Evolutionary conservation across 2,329 filamentous ascomycete genomes (phyloP).

Genomic region (Pestalotiopsis sp.): DNA sequence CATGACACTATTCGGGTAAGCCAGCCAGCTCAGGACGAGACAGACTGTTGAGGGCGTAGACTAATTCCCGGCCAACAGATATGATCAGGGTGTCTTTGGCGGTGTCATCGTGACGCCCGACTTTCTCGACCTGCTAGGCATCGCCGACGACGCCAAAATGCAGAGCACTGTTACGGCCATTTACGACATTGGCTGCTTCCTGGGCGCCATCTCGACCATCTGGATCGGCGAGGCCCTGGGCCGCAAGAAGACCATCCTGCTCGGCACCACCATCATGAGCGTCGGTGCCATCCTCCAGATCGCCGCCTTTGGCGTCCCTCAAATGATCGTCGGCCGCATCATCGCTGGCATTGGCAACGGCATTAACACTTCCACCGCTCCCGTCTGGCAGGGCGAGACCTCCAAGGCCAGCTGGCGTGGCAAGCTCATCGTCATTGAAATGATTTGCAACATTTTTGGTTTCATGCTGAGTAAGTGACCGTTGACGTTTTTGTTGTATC

Average conservation of each 20-base stretch:
- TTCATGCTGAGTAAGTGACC: constrained; percentile 29
- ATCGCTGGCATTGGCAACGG: constrained; percentile 53
- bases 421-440: constrained; percentile 35
- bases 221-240: constrained; percentile 37
- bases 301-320: constrained; percentile 36
- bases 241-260: constrained; percentile 34
- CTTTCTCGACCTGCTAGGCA: constrained; percentile 48
- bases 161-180: constrained; percentile 56
- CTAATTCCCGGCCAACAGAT: constrained; percentile 20
- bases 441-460: constrained; percentile 34
- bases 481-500: too few species aligned
- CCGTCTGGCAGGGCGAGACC: constrained; percentile 42
- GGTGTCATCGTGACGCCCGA: constrained; percentile 56
- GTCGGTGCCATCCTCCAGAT: constrained; percentile 38
- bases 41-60: too few species aligned
- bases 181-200: constrained; percentile 63
- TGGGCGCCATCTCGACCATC: constrained; percentile 45
- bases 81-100: constrained; percentile 56
- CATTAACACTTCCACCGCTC: constrained; percentile 39
- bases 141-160: constrained; percentile 32
- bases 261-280: constrained; percentile 36
- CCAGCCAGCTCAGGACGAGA: not conserved
- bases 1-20: constrained; percentile 30
- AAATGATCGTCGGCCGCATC: constrained; percentile 47
- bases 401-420: constrained; percentile 34